Evolutionary conservation across 192 early-diverging fungal species (phyloP).

Genomic region (Rhizoclosmatium globosum): DNA sequence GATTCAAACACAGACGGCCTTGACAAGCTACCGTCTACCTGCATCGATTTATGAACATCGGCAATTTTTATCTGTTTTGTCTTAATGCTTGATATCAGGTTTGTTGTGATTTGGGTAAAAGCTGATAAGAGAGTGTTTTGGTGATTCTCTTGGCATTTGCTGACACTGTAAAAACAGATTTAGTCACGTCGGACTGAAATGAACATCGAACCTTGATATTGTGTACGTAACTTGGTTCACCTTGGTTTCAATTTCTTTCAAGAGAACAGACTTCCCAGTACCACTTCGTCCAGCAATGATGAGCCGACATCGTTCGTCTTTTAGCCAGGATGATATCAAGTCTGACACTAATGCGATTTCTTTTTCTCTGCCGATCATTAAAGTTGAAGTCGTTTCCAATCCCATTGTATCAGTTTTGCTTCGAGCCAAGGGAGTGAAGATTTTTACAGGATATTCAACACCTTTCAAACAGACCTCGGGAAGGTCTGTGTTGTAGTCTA

Average conservation of each 20-base stretch:
- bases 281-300: conserved; percentile 23
- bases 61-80: not conserved
- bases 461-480: conserved; percentile 33
- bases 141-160: conserved; percentile 32
- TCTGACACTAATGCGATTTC: conserved; percentile 6
- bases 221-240: not conserved
- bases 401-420: not conserved
- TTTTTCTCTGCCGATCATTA: conserved; percentile 10
- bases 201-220: not conserved
- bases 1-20: not conserved
- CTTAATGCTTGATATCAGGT: not conserved
- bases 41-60: not conserved
- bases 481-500: conserved; percentile 28
- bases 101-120: conserved; percentile 3
- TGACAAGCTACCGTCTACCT: not conserved
- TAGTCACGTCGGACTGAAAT: not conserved
- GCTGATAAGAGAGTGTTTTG: conserved; percentile 25
- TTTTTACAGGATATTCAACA: conserved; percentile 22
- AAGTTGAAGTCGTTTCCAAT: not conserved
- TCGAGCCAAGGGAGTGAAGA: conserved; percentile 16
- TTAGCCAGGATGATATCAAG: conserved; percentile 1
- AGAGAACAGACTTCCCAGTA: conserved; percentile 22
- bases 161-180: conserved; percentile 7
- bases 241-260: not conserved
- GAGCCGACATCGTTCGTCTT: conserved; percentile 6